phyloP scores from a whole-genome alignment of 345 rosid genomes.

The Populus pruinosa region DNA sequence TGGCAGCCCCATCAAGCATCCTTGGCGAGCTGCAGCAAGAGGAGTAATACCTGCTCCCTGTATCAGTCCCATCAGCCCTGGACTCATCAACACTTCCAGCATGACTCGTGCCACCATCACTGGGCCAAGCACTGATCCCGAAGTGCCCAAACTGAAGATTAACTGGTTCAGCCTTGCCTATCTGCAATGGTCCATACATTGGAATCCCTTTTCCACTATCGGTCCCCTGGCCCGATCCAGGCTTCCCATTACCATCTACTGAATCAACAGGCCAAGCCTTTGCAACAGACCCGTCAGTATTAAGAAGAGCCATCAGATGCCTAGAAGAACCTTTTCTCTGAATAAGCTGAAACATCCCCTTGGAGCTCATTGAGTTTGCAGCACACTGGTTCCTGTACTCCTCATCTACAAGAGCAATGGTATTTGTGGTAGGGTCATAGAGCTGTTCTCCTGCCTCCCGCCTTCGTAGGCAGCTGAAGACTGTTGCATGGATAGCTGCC shows the following conservation, averaged over 20 bases:
- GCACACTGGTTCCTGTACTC: conserved; percentile 92
- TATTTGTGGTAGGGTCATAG: conserved; percentile 73
- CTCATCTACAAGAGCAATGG: conserved; percentile 72
- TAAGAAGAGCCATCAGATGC: conserved; percentile 95
- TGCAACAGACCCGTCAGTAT: conserved; percentile 89
- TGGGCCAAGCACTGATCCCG: conserved; percentile 99
- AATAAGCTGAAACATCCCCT: conserved; percentile 96
- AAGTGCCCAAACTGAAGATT: conserved; percentile 93
- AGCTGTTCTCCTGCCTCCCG: conserved; percentile 82
- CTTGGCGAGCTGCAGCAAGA: conserved; percentile 99
- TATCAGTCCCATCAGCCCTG: conserved; percentile 71
- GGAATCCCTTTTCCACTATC: conserved; percentile 57
- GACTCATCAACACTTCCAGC: conserved; percentile 91
- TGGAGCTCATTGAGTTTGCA: conserved; percentile 87
- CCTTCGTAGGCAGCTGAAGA: conserved; percentile 92
- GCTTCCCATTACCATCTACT: conserved; percentile 51
- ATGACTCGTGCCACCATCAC: conserved; percentile 87
- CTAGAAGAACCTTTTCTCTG: conserved; percentile 93
- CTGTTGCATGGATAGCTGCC: conserved; percentile 95
- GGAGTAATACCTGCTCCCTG: conserved; percentile 72
- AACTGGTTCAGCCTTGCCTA: conserved; percentile 82
- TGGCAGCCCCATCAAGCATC: conserved; percentile 73
- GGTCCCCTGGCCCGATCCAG: conserved; percentile 33
- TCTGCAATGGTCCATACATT: conserved; percentile 72
- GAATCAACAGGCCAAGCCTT: conserved; percentile 90